These are phyloP conservation scores for Daldinia grandis DNA, from an alignment of 495 filamentous ascomycete genomes.

Conservation along the genomic window DNA sequence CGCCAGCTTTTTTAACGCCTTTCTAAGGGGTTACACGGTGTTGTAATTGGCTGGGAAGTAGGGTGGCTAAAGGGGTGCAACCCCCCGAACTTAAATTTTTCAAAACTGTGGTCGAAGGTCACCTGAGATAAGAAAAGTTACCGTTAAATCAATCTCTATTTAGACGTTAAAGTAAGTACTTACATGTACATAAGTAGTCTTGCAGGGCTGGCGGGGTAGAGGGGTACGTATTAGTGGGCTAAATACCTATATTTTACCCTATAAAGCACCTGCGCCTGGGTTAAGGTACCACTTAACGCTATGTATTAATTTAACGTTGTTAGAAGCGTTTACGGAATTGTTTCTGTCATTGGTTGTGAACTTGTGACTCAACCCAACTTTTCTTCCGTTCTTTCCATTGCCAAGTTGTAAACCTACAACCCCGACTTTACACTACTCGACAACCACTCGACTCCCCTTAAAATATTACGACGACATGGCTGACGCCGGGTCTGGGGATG, in stretches of 20 bases:
- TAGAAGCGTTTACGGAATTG: background rate
- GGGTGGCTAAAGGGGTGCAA: too few species aligned
- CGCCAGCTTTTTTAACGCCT: too few species aligned
- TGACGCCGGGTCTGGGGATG: constrained; percentile 52
- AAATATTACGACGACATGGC: constrained; percentile 13
- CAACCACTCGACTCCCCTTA: background rate
- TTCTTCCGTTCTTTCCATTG: background rate
- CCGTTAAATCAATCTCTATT: too few species aligned
- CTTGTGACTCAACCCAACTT: background rate
- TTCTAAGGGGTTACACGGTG: too few species aligned
- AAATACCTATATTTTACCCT: constrained; percentile 4
- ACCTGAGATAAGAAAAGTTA: too few species aligned
- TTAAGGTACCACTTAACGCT: too few species aligned
- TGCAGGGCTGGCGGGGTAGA: background rate
- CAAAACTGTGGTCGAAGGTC: too few species aligned
- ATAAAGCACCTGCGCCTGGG: too few species aligned
- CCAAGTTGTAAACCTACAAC: background rate
- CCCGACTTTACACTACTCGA: background rate
- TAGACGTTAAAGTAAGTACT: too few species aligned
- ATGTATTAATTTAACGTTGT: background rate
- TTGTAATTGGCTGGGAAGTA: too few species aligned
- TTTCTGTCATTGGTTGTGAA: background rate
- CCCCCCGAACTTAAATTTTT: too few species aligned
- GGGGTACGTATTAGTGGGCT: background rate
- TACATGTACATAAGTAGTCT: too few species aligned